These are phyloP conservation scores for Botrytis medusae DNA, from an alignment of 2,329 filamentous ascomycete genomes.

Conservation along the genomic window DNA sequence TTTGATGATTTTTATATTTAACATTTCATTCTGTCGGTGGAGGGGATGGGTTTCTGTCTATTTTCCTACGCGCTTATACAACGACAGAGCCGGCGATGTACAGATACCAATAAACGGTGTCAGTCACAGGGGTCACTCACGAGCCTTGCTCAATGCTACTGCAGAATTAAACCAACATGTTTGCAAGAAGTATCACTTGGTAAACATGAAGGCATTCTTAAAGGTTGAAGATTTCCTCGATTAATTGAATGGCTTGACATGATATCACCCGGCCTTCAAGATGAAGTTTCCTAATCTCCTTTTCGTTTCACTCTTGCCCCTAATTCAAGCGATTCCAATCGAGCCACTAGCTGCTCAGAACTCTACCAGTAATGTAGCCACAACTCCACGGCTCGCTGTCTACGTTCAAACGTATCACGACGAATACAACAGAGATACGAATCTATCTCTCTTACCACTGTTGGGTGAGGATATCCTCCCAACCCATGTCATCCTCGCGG, in stretches of 20 bases:
- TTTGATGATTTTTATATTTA: slow-evolving; percentile 7
- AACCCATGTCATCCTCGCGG: slow-evolving; percentile 22
- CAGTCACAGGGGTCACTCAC: slow-evolving; percentile 10
- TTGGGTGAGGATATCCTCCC: slow-evolving; percentile 1
- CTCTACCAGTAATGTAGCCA: neutral
- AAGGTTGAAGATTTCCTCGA: neutral
- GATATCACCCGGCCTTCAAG: neutral
- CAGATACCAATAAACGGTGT: neutral
- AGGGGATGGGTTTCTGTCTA: neutral
- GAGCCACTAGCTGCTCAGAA: neutral
- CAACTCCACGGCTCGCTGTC: slow-evolving; percentile 18
- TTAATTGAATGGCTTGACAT: neutral
- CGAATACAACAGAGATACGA: neutral
- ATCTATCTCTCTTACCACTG: slow-evolving; percentile 23
- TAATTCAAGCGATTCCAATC: slow-evolving; percentile 20
- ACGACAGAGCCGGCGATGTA: neutral
- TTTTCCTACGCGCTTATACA: neutral
- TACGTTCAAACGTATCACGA: slow-evolving; percentile 22
- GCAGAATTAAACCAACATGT: neutral
- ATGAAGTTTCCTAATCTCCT: slow-evolving; percentile 17
- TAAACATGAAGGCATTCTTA: neutral
- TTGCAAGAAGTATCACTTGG: neutral
- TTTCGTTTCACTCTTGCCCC: neutral
- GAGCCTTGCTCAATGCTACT: neutral
- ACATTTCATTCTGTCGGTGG: neutral